phyloP scores from a whole-genome alignment of 2,329 filamentous ascomycete species.

The Penicillium vulpinum region DNA sequence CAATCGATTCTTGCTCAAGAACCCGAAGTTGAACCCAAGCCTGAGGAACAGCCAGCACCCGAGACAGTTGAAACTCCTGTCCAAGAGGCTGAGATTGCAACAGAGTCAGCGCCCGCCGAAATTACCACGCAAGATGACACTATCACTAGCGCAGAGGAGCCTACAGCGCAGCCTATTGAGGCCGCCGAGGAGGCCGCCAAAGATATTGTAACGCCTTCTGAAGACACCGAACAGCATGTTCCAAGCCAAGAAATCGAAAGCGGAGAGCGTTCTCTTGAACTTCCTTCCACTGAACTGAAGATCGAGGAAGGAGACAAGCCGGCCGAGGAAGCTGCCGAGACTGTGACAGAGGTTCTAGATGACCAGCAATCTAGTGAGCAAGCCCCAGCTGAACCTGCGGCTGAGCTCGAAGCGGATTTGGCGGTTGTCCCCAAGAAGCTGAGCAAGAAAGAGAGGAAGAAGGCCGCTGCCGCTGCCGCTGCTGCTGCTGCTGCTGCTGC shows the following conservation, averaged over 20 bases:
- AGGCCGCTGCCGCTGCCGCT: constrained; percentile 15
- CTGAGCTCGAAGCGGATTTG: constrained; percentile 5
- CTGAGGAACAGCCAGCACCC: neutral
- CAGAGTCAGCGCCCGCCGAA: neutral
- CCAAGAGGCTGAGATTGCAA: neutral
- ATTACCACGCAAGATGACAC: neutral
- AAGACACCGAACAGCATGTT: neutral
- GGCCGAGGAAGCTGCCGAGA: neutral
- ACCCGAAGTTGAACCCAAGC: neutral
- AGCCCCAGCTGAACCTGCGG: neutral
- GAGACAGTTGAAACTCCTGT: neutral
- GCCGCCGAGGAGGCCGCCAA: neutral
- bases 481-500: constrained; percentile 11
- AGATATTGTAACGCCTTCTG: neutral
- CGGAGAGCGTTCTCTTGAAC: neutral
- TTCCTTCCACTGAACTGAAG: neutral
- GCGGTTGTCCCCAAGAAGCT: constrained; percentile 23
- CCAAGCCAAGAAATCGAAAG: neutral
- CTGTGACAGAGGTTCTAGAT: neutral
- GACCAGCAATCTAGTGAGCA: neutral
- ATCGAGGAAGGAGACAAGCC: constrained; percentile 1
- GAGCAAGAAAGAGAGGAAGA: constrained; percentile 32
- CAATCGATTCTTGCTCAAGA: constrained; percentile 18
- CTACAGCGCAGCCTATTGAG: neutral
- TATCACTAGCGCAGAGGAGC: neutral